phyloP scores from a whole-genome alignment of 2,329 filamentous ascomycete genomes.

The Fusarium continuum region DNA sequence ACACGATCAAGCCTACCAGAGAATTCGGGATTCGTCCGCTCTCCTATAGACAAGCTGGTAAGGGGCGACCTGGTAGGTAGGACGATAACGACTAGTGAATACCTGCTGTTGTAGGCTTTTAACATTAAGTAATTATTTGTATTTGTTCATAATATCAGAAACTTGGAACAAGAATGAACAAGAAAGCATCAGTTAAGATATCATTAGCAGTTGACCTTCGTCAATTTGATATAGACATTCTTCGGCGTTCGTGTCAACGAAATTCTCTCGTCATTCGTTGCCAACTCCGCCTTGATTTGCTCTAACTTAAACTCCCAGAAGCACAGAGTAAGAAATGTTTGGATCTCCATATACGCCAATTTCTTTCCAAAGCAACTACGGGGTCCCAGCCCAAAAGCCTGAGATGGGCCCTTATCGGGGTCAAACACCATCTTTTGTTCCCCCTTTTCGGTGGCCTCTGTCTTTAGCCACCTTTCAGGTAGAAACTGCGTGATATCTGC shows the following conservation, averaged over 20 bases:
- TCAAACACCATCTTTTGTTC: constrained; percentile 23
- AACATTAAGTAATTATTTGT: too few species aligned
- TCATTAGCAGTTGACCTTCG: too few species aligned
- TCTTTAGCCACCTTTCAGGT: constrained; percentile 51
- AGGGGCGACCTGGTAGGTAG: neutral
- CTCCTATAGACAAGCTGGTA: neutral
- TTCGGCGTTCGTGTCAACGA: constrained; percentile 18
- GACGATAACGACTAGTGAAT: neutral
- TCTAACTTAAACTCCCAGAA: constrained; percentile 21
- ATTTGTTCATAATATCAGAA: too few species aligned
- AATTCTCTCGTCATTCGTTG: constrained; percentile 9
- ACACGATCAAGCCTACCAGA: neutral
- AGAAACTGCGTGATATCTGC: constrained; percentile 42
- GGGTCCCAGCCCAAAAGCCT: constrained; percentile 33
- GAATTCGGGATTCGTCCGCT: neutral
- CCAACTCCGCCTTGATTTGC: constrained; percentile 1
- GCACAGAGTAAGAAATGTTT: constrained; percentile 10
- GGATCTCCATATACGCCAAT: constrained; percentile 27
- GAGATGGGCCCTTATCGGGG: constrained; percentile 10
- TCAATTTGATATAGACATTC: constrained; percentile 13
- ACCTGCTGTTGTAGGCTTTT: neutral
- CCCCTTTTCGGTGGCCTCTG: neutral
- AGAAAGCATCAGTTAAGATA: too few species aligned
- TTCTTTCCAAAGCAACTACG: constrained; percentile 35
- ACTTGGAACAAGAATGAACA: too few species aligned